Evolutionary conservation across 1,284 basidiomycete genomes (phyloP), one percentile per base, ranked within the genome.

Genomic region (Leccinum subfulvum): DNA sequence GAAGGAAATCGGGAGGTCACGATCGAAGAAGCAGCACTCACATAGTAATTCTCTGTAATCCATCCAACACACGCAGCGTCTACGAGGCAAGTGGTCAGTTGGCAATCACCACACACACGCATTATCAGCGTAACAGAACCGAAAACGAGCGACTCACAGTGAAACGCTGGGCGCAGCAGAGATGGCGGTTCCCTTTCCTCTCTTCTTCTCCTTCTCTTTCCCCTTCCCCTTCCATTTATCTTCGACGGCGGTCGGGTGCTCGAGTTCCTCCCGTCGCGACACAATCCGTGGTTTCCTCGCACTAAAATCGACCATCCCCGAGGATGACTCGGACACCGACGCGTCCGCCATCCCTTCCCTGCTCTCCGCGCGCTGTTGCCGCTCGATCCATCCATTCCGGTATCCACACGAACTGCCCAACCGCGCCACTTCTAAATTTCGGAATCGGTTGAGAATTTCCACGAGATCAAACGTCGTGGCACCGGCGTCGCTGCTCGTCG

Each of bases 21-120:
- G 11, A 23, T 55, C 26, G 10, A 39, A 13, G 8, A 44, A 44
- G 44, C 13, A 9, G 26, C 2, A 72, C 83, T 69, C 66, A 85
- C 84, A 70, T 4, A 84, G 68, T 3, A 86, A 67, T 63, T 85
- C 81, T 23, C 78, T 76, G 67, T 87, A 87, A 65, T 83, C 84
- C 68, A 86, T 73, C 85, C 85, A 86, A 60, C 80, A 85, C 10
- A 85, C 79, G 47, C 80, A 81, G 13, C 85, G 80, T 62, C 84
- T 86, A 62, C 7, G 54, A 57, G 23, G 4, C 8, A 21, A 9
- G 56, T 51, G n/a, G 49, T 68, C 33, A 72, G 68, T 52, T 47
- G 4, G 9, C 0, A n/a, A 26, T 28, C 49, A 21, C 56, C 47
- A 11, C 3, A 47, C 44, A 6, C 44, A 18, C 14, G 23, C 23